These are phyloP conservation scores for Nitzschia sp. DNA, from an alignment of 108 stramenopile species.

Conservation along the genomic window DNA sequence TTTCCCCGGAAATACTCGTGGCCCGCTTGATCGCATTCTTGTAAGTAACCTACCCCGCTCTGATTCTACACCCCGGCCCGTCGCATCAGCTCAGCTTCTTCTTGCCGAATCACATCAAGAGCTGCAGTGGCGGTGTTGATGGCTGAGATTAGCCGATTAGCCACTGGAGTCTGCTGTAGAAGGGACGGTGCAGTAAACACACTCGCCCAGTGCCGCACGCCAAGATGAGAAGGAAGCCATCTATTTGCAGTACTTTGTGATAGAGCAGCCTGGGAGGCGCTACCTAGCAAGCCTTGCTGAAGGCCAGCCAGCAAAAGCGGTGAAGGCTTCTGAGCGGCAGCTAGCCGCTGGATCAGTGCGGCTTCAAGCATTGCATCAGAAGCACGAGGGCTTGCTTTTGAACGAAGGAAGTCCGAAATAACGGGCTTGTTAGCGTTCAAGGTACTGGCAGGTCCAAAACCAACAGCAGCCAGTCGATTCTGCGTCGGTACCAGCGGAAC, in stretches of 20 bases:
- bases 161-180: background rate
- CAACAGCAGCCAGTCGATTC: background rate
- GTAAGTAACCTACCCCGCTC: no score
- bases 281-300: background rate
- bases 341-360: background rate
- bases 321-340: background rate
- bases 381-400: background rate
- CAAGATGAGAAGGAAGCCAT: background rate
- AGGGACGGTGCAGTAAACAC: background rate
- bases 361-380: conserved; percentile 1
- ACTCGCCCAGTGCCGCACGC: background rate
- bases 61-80: no score
- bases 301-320: background rate
- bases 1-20: no score
- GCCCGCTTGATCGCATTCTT: no score
- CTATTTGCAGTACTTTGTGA: background rate
- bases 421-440: background rate
- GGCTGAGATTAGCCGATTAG: background rate
- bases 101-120: conserved; percentile 11
- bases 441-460: background rate
- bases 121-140: conserved; percentile 15
- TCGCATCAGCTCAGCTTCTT: conserved; percentile 13
- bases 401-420: background rate
- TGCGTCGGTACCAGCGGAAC: background rate
- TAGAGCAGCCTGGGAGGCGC: background rate